Evolutionary conservation across 495 filamentous ascomycete genomes (phyloP).

Genomic region (Aspergillus leporis): DNA sequence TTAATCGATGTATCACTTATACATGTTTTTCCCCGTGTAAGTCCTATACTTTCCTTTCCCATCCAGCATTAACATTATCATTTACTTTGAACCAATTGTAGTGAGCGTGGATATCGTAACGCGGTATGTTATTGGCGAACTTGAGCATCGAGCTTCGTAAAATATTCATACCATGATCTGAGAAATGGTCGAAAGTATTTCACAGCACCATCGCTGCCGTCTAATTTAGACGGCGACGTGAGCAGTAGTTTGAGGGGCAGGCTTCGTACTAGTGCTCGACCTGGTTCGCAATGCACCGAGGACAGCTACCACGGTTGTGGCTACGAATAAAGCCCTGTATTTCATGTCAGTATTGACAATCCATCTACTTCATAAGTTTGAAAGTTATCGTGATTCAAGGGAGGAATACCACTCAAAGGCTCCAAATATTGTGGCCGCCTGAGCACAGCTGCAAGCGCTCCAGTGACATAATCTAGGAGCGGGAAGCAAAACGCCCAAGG

Average conservation of each 20-base stretch:
- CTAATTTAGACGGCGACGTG: conserved; percentile 22
- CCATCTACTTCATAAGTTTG: neutral
- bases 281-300: conserved; percentile 15
- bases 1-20: too few species aligned
- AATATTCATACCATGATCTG: neutral
- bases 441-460: conserved; percentile 47
- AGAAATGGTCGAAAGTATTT: neutral
- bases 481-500: conserved; percentile 61
- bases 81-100: neutral
- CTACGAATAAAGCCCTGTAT: conserved; percentile 52
- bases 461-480: conserved; percentile 45
- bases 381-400: neutral
- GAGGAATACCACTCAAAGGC: conserved; percentile 57
- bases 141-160: neutral
- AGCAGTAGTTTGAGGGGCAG: conserved; percentile 12
- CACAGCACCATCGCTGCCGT: conserved; percentile 20
- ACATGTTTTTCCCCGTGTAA: too few species aligned
- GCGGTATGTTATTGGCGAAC: neutral
- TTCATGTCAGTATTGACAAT: conserved; percentile 6
- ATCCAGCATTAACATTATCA: conserved; percentile 9
- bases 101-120: neutral
- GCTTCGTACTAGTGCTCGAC: conserved; percentile 15
- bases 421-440: conserved; percentile 54
- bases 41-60: too few species aligned
- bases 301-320: conserved; percentile 40